phyloP scores from a whole-genome alignment of 208 protist genomes.

The Wallacemonas sp. region DNA sequence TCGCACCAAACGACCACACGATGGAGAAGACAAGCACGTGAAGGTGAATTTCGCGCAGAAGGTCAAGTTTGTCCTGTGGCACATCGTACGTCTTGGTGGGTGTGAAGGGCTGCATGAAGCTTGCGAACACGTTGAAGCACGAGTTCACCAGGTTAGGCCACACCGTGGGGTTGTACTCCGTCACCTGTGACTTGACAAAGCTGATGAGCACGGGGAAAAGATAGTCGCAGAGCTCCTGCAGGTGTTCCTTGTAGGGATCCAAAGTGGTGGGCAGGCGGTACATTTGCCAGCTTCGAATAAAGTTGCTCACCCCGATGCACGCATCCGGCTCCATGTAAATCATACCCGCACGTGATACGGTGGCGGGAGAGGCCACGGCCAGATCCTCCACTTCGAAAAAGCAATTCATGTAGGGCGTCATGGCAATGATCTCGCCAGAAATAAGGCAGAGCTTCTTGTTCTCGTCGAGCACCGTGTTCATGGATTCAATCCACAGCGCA shows the following conservation, averaged over 20 bases:
- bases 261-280: constrained; percentile 81
- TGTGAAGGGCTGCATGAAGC: constrained; percentile 87
- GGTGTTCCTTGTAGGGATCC: constrained; percentile 80
- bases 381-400: constrained; percentile 98
- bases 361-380: constrained; percentile 96
- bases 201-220: constrained; percentile 90
- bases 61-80: constrained; percentile 75
- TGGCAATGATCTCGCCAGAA: constrained; percentile 95
- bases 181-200: constrained; percentile 92
- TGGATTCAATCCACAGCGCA: constrained; percentile 95
- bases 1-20: constrained; percentile 97
- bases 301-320: constrained; percentile 84
- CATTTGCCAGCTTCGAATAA: constrained; percentile 84
- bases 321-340: constrained; percentile 97
- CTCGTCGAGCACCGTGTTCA: constrained; percentile 95
- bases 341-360: constrained; percentile 98
- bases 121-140: constrained; percentile 94
- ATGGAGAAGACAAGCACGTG: constrained; percentile 96
- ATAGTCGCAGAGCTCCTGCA: constrained; percentile 87
- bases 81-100: constrained; percentile 80
- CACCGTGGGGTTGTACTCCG: constrained; percentile 94
- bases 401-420: constrained; percentile 95
- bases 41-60: constrained; percentile 79
- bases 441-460: constrained; percentile 96
- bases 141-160: constrained; percentile 94